Percentiles rank a stretch among this genome's conserved stretches.
Conservation (phyloP, 495 filamentous ascomycete species). For the Xylaria acuta region DNA sequence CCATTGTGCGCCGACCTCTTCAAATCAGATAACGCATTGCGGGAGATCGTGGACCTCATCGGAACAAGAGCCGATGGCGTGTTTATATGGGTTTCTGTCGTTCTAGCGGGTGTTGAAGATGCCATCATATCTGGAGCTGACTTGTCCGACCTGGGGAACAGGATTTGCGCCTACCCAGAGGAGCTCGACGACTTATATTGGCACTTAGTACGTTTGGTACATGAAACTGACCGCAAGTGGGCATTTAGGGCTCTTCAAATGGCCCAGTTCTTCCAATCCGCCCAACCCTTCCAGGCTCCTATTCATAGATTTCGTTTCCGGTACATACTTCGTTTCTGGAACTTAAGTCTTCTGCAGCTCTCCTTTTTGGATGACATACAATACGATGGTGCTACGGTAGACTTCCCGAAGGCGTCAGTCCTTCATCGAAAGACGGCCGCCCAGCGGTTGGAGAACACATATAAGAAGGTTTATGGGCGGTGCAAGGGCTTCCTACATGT, state of each 20-base stretch:
- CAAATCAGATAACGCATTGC: background rate
- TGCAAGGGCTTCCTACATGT: constrained; percentile 34
- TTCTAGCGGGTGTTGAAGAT: constrained; percentile 31
- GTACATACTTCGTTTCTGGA: no score
- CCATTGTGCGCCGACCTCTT: background rate
- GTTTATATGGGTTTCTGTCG: constrained; percentile 41
- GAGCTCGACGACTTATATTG: constrained; percentile 30
- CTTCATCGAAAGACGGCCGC: background rate
- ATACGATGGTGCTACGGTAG: constrained; percentile 12
- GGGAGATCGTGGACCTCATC: constrained; percentile 22
- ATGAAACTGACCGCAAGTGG: constrained; percentile 25
- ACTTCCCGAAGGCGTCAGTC: constrained; percentile 2
- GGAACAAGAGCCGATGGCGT: constrained; percentile 39
- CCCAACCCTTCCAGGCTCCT: no score
- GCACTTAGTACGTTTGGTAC: constrained; percentile 29
- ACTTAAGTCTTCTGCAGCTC: constrained; percentile 21
- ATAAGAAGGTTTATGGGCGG: constrained; percentile 29
- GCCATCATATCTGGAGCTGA: constrained; percentile 33
- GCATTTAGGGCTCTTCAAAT: constrained; percentile 23
- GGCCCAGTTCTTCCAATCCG: background rate
- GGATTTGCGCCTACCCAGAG: constrained; percentile 25
- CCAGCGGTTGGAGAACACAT: constrained; percentile 2
- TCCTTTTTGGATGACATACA: constrained; percentile 32
- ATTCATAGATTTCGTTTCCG: no score
- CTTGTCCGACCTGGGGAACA: constrained; percentile 25